Percentiles rank a stretch among this genome's conserved stretches.
phyloP scores from a whole-genome alignment of 1,284 basidiomycete genomes.

The Naganishia albida region DNA sequence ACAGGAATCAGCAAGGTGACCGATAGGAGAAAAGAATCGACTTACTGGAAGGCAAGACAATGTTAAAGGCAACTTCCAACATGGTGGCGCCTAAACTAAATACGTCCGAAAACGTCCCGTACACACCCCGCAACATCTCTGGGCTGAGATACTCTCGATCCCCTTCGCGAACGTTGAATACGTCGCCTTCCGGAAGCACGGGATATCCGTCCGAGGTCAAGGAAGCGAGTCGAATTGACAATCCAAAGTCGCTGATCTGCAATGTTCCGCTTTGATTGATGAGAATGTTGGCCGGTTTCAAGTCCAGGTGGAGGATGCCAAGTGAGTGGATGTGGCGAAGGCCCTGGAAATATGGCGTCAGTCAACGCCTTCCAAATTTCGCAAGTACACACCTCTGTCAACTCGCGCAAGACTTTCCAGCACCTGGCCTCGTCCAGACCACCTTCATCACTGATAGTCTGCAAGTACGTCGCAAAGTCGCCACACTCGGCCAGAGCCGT shows the following conservation, averaged over 20 bases:
- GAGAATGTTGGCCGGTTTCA: slow-evolving; percentile 96
- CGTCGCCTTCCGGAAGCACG: slow-evolving; percentile 15
- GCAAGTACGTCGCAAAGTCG: slow-evolving; percentile 84
- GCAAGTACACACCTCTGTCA: slow-evolving; percentile 49
- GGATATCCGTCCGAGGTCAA: slow-evolving; percentile 26
- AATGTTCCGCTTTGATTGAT: slow-evolving; percentile 82
- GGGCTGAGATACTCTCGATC: slow-evolving; percentile 96
- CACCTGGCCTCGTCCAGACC: slow-evolving; percentile 86
- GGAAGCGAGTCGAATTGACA: slow-evolving; percentile 60
- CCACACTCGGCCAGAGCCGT: slow-evolving; percentile 91
- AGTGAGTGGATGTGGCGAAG: slow-evolving; percentile 82
- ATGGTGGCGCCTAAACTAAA: slow-evolving; percentile 94
- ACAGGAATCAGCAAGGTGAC: neutral
- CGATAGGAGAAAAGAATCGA: slow-evolving; percentile 36
- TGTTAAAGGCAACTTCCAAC: slow-evolving; percentile 89
- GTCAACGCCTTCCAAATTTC: too few species aligned
- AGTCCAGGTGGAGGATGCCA: slow-evolving; percentile 87
- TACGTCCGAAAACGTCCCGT: slow-evolving; percentile 88
- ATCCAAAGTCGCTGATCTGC: slow-evolving; percentile 96
- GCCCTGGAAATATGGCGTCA: slow-evolving; percentile 63
- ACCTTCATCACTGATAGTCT: slow-evolving; percentile 79
- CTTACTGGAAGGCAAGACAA: slow-evolving; percentile 93
- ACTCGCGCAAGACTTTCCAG: slow-evolving; percentile 92
- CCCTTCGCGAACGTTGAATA: slow-evolving; percentile 67
- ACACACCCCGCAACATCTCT: slow-evolving; percentile 83